Evolutionary conservation across 2,329 filamentous ascomycete genomes (phyloP).

Genomic region (Rutstroemia sp.): DNA sequence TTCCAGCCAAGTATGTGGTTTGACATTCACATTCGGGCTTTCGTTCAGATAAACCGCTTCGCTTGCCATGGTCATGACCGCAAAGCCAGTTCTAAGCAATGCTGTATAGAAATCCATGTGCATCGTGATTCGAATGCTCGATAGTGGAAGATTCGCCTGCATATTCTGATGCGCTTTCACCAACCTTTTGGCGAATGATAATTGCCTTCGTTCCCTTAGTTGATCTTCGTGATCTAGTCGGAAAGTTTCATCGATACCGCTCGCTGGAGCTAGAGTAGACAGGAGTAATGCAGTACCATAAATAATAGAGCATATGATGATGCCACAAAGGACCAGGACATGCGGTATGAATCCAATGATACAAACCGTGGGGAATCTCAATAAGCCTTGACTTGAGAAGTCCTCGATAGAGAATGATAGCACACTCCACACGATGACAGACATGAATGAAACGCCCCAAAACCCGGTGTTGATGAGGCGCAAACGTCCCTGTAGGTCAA

Average conservation of each 20-base stretch:
- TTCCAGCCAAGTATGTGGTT: conserved; percentile 82
- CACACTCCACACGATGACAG: conserved; percentile 72
- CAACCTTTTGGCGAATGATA: conserved; percentile 52
- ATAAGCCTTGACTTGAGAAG: conserved; percentile 53
- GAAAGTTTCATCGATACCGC: conserved; percentile 13
- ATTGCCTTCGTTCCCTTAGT: conserved; percentile 22
- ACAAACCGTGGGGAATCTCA: conserved; percentile 88
- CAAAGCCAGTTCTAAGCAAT: conserved; percentile 78
- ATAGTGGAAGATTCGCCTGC: conserved; percentile 83
- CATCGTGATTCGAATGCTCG: conserved; percentile 70
- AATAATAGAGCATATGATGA: conserved; percentile 66
- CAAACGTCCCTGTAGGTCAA: conserved; percentile 70
- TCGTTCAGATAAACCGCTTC: conserved; percentile 96
- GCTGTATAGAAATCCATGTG: conserved; percentile 96
- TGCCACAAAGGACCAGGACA: conserved; percentile 76
- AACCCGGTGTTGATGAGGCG: conserved; percentile 82
- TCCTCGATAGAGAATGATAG: conserved; percentile 55
- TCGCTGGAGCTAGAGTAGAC: conserved; percentile 54
- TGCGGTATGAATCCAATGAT: conserved; percentile 94
- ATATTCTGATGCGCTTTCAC: conserved; percentile 74
- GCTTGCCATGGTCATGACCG: conserved; percentile 83
- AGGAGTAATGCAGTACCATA: conserved; percentile 71
- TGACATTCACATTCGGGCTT: conserved; percentile 66
- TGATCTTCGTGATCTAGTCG: conserved; percentile 32
- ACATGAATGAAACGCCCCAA: conserved; percentile 89